These are phyloP conservation scores for Thelonectria discophora DNA, from an alignment of 2,329 filamentous ascomycete genomes.

Conservation along the genomic window DNA sequence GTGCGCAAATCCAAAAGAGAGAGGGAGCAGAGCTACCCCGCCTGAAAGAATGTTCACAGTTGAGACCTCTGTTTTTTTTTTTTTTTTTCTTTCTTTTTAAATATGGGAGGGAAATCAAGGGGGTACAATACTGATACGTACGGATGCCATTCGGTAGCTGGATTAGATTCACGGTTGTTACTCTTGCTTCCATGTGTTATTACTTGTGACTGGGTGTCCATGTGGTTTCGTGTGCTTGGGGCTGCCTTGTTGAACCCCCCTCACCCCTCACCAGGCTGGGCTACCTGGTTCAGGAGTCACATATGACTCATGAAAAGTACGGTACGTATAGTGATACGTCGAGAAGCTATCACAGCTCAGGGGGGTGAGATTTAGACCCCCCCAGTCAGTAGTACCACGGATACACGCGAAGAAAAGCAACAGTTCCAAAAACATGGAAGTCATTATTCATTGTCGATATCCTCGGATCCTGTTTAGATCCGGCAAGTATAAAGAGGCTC, in stretches of 20 bases:
- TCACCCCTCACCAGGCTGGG: too few relatives aligned
- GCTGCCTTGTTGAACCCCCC: too few relatives aligned
- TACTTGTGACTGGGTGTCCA: not conserved
- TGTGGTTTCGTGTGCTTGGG: too few relatives aligned
- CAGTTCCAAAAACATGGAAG: not conserved
- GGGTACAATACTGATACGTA: slow-evolving; percentile 10
- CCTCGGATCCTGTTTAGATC: not conserved
- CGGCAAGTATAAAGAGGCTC: not conserved
- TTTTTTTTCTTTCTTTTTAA: not conserved
- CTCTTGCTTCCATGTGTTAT: slow-evolving; percentile 2
- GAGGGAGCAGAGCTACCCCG: slow-evolving; percentile 2
- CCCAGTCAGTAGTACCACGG: too few relatives aligned
- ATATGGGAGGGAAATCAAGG: slow-evolving; percentile 1
- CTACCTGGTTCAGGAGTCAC: too few relatives aligned
- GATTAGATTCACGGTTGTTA: slow-evolving; percentile 24
- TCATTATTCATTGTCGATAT: slow-evolving; percentile 10
- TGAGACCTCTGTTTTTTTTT: not conserved
- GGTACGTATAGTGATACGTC: too few relatives aligned
- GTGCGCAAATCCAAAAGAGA: slow-evolving; percentile 6
- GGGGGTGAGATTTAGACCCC: too few relatives aligned
- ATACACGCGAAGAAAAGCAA: too few relatives aligned
- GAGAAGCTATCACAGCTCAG: not conserved
- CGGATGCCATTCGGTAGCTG: slow-evolving; percentile 22
- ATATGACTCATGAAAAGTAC: too few relatives aligned
- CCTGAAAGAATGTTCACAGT: slow-evolving; percentile 15